Conservation (phyloP, 208 protist species). For the Plasmodiophora brassicae region DNA sequence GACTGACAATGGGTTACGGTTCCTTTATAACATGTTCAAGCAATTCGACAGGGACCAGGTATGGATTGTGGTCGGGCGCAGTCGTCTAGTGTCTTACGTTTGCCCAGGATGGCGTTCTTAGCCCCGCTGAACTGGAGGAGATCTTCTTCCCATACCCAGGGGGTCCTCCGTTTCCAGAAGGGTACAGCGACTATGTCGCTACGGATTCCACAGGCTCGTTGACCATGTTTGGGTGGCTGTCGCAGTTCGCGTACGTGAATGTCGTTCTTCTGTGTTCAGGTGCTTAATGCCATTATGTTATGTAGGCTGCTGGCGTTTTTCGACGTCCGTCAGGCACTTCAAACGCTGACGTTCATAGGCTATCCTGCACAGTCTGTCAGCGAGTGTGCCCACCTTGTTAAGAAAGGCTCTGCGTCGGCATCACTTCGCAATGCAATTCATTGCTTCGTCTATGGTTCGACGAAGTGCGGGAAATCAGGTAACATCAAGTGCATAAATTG, state of each 20-base stretch:
- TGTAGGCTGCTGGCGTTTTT: neutral
- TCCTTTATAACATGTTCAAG: constrained; percentile 19
- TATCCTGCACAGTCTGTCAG: neutral
- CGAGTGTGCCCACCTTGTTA: neutral
- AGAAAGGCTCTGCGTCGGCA: neutral
- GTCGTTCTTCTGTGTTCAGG: neutral
- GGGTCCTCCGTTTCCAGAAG: neutral
- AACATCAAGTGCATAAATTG: neutral
- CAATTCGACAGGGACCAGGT: neutral
- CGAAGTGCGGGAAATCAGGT: constrained; percentile 2
- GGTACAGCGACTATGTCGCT: neutral
- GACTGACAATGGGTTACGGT: neutral
- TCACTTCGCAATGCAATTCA: neutral
- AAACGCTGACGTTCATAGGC: neutral
- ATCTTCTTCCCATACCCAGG: neutral
- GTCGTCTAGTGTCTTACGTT: too few species aligned
- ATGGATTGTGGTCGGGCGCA: too few species aligned
- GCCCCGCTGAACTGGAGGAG: neutral
- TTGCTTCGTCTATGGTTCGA: constrained; percentile 13
- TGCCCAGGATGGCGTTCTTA: constrained; percentile 15
- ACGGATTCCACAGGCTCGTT: neutral
- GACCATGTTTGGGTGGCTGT: neutral
- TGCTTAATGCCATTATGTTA: neutral
- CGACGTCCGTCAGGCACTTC: neutral
- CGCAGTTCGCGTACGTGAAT: neutral